These are phyloP conservation scores for Saturnispora hagleri DNA, from an alignment of 805 yeast species.

Conservation along the genomic window DNA sequence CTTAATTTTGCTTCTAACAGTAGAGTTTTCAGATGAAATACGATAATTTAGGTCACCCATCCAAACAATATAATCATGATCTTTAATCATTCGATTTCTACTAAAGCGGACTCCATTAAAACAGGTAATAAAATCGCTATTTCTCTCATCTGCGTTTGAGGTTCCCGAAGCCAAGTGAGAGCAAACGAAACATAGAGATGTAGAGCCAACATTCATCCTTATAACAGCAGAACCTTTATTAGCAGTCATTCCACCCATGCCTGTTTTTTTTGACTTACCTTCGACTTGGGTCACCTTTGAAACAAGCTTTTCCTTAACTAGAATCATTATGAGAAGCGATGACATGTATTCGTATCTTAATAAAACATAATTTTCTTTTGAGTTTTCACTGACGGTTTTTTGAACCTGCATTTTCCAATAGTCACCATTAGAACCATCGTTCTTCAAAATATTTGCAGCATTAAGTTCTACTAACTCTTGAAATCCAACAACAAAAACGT, in stretches of 20 bases:
- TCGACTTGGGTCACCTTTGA: conserved; percentile 67
- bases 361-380: conserved; percentile 41
- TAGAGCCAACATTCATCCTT: conserved; percentile 70
- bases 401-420: conserved; percentile 72
- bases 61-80: conserved; percentile 88
- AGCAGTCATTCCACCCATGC: conserved; percentile 94
- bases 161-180: conserved; percentile 94
- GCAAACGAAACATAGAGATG: conserved; percentile 76
- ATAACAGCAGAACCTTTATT: conserved; percentile 96
- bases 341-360: conserved; percentile 70
- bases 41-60: conserved; percentile 91
- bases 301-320: conserved; percentile 43
- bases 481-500: conserved; percentile 79
- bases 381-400: conserved; percentile 43
- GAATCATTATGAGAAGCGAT: conserved; percentile 54
- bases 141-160: conserved; percentile 72
- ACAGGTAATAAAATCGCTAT: conserved; percentile 72
- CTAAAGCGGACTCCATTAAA: conserved; percentile 69
- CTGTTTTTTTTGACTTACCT: conserved; percentile 93
- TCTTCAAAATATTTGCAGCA: conserved; percentile 81
- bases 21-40: conserved; percentile 60
- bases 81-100: conserved; percentile 64
- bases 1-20: conserved; percentile 50
- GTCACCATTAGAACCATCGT: conserved; percentile 67
- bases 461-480: conserved; percentile 92